phyloP scores from a whole-genome alignment of 371 early-diverging fungal species.

The Sporodiniella umbellata region DNA sequence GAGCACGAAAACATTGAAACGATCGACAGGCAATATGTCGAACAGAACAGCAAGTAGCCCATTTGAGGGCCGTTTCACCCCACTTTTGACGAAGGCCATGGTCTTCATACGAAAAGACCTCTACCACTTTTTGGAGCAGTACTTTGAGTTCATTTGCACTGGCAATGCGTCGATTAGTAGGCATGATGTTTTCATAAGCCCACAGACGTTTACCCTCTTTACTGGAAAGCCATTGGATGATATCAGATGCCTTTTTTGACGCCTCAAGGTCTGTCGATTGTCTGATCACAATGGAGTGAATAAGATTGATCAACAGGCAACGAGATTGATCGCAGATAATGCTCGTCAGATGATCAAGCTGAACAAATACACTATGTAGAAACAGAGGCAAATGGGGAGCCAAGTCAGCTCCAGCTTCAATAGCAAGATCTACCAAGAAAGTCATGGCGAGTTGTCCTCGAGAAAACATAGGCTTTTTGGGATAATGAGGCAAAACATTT shows the following conservation, averaged over 20 bases:
- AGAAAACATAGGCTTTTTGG: conserved; percentile 73
- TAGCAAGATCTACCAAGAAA: conserved; percentile 76
- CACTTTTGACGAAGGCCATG: conserved; percentile 77
- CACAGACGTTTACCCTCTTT: conserved; percentile 80
- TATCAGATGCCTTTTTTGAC: conserved; percentile 51
- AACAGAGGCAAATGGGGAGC: conserved; percentile 70
- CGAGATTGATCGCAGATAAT: conserved; percentile 81
- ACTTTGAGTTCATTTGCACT: conserved; percentile 45
- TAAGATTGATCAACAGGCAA: conserved; percentile 76
- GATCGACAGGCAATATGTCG: conserved; percentile 89
- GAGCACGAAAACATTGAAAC: conserved; percentile 79
- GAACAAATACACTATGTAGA: conserved; percentile 76
- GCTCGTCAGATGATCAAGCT: conserved; percentile 74
- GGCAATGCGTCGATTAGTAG: conserved; percentile 44
- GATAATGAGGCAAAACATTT: conserved; percentile 60
- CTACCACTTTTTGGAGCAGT: conserved; percentile 35
- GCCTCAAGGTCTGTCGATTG: conserved; percentile 61
- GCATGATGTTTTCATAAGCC: conserved; percentile 79
- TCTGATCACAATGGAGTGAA: conserved; percentile 66
- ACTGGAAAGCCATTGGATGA: conserved; percentile 57
- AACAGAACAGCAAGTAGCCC: conserved; percentile 90
- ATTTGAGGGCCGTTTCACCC: conserved; percentile 85
- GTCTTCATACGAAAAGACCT: conserved; percentile 61
- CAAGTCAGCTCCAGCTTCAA: conserved; percentile 72
- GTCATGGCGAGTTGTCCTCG: conserved; percentile 77